These are phyloP conservation scores for Nemania sp. DNA, from an alignment of 2,329 filamentous ascomycete species.

Conservation along the genomic window DNA sequence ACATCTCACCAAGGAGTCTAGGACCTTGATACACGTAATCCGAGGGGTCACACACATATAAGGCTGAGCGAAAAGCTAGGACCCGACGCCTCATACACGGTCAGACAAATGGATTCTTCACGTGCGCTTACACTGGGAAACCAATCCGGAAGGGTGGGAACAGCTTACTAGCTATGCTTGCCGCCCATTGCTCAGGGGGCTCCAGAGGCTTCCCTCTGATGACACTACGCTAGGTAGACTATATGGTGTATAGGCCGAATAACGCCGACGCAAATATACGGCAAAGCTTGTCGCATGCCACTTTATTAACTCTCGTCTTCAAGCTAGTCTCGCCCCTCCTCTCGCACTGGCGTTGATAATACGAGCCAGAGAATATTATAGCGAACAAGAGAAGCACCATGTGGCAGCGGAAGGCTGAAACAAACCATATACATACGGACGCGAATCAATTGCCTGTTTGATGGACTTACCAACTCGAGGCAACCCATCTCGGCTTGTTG, in stretches of 20 bases:
- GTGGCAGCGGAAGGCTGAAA: not conserved
- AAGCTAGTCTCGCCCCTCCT: not conserved
- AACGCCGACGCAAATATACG: not conserved
- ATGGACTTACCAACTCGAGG: no score
- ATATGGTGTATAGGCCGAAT: not conserved
- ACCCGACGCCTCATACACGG: not conserved
- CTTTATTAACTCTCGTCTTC: not conserved
- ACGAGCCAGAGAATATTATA: not conserved
- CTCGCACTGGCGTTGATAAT: not conserved
- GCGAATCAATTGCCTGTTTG: no score
- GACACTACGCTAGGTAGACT: not conserved
- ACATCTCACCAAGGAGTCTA: not conserved
- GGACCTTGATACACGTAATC: not conserved
- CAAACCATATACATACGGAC: no score
- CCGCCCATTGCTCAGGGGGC: not conserved
- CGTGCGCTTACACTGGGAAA: slow-evolving; percentile 2
- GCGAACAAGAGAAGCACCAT: not conserved
- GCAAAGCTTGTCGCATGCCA: slow-evolving; percentile 5
- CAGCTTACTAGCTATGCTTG: not conserved
- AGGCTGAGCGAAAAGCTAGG: slow-evolving; percentile 10
- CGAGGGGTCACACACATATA: not conserved
- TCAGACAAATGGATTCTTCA: not conserved
- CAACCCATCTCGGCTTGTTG: no score
- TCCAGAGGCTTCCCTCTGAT: not conserved
- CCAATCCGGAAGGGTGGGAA: not conserved